A percentile compares a stretch with the other conserved stretches of the same genome.
phyloP scores from a whole-genome alignment of 352 stramenopile species.

The Phytophthora podocarpi region DNA sequence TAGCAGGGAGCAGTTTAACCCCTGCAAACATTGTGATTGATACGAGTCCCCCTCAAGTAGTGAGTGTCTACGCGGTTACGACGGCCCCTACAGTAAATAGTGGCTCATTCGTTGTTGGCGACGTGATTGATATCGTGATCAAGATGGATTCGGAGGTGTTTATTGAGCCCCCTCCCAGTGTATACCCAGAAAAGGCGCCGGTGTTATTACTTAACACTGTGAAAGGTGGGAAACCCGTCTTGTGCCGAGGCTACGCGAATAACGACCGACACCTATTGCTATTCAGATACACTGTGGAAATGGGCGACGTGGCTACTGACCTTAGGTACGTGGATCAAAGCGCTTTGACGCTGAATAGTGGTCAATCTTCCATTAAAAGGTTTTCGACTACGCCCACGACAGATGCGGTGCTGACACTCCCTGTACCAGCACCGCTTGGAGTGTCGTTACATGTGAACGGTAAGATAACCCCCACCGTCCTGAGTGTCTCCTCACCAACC shows the following conservation, averaged over 20 bases:
- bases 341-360: conserved; percentile 79
- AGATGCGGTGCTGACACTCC: conserved; percentile 66
- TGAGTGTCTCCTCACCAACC: conserved; percentile 57
- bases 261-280: conserved; percentile 59
- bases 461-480: conserved; percentile 47
- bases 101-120: conserved; percentile 76
- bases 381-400: conserved; percentile 82
- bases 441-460: conserved; percentile 65
- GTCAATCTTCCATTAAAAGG: conserved; percentile 76
- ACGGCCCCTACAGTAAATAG: conserved; percentile 55
- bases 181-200: conserved; percentile 77
- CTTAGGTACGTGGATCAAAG: conserved; percentile 61
- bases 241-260: conserved; percentile 67
- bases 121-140: conserved; percentile 80
- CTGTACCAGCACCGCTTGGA: conserved; percentile 52
- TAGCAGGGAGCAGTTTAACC: conserved; percentile 44
- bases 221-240: conserved; percentile 45
- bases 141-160: conserved; percentile 78
- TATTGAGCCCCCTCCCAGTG: conserved; percentile 74
- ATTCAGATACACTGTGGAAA: conserved; percentile 74
- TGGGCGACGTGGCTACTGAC: conserved; percentile 54
- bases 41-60: conserved; percentile 57
- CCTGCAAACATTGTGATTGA: conserved; percentile 65
- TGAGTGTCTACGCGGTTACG: conserved; percentile 70
- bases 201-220: conserved; percentile 67